phyloP scores from a whole-genome alignment of 495 filamentous ascomycete genomes.

The Aspergillus wentii region DNA sequence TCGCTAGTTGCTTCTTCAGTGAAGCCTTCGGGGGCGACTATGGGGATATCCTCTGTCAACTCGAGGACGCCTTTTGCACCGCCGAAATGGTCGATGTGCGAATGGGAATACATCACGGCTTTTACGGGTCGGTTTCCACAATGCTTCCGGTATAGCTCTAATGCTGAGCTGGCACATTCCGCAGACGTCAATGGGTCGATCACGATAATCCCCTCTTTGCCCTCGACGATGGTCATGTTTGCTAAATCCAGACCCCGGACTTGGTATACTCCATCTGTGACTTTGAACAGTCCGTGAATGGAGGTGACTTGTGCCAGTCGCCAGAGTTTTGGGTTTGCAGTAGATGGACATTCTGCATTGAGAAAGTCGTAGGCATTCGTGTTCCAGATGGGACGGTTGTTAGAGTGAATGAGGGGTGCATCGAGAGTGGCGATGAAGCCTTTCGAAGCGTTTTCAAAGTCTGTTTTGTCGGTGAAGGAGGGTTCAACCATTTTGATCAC shows the following conservation, averaged over 20 bases:
- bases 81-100: constrained; percentile 21
- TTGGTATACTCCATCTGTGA: constrained; percentile 19
- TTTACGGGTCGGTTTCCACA: constrained; percentile 15
- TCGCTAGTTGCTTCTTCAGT: constrained; percentile 17
- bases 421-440: constrained; percentile 15
- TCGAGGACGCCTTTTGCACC: constrained; percentile 13
- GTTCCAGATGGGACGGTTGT: constrained; percentile 12
- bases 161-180: constrained; percentile 11
- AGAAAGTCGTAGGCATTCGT: constrained; percentile 15
- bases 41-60: constrained; percentile 10
- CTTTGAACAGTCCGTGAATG: constrained; percentile 17
- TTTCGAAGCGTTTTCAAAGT: constrained; percentile 13
- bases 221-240: constrained; percentile 22
- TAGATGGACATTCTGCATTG: constrained; percentile 7
- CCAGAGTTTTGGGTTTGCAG: constrained; percentile 21
- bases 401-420: constrained; percentile 8
- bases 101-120: constrained; percentile 22
- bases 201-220: constrained; percentile 17
- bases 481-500: no score
- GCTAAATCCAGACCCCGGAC: constrained; percentile 19
- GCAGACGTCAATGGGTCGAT: constrained; percentile 18
- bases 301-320: constrained; percentile 12
- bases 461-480: constrained; percentile 12
- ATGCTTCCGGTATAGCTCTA: constrained; percentile 15
- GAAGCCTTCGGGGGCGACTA: constrained; percentile 21